These are phyloP conservation scores for Penicillium sp. DNA, from an alignment of 2,329 filamentous ascomycete species.

Conservation along the genomic window DNA sequence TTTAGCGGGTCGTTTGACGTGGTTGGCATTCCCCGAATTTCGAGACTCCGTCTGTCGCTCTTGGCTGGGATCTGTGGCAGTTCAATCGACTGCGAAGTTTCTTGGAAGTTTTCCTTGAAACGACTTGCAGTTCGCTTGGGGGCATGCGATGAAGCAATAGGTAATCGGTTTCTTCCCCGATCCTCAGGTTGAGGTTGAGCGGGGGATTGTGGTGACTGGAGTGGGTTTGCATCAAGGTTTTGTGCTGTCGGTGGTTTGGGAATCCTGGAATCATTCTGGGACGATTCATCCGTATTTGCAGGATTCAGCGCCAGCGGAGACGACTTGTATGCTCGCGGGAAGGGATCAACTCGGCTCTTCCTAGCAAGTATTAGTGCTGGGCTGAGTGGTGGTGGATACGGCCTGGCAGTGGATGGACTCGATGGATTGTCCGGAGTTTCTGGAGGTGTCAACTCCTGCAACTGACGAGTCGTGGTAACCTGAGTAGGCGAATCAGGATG, in stretches of 20 bases:
- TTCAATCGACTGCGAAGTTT: neutral
- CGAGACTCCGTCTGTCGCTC: slow-evolving; percentile 2
- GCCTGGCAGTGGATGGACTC: neutral
- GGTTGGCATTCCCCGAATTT: slow-evolving; percentile 3
- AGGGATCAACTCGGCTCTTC: slow-evolving; percentile 8
- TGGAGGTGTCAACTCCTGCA: slow-evolving; percentile 3
- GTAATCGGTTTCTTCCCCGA: slow-evolving; percentile 5
- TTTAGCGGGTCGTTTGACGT: neutral
- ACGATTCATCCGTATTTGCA: slow-evolving; percentile 13
- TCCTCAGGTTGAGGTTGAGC: slow-evolving; percentile 6
- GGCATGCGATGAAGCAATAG: neutral
- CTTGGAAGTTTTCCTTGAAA: slow-evolving; percentile 3
- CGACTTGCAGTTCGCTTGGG: neutral
- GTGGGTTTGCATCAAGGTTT: neutral
- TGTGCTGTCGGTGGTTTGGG: neutral
- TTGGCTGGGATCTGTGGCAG: neutral
- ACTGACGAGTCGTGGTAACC: slow-evolving; percentile 5
- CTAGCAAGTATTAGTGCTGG: slow-evolving; percentile 1
- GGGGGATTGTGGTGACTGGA: slow-evolving; percentile 4
- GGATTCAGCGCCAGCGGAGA: slow-evolving; percentile 33
- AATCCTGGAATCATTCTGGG: slow-evolving; percentile 2
- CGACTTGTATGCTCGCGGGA: slow-evolving; percentile 27
- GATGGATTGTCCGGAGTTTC: neutral
- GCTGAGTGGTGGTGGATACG: neutral
- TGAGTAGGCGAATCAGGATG: neutral